Evolutionary conservation across 345 rosid species (phyloP), one percentile per base, ranked within the genome.

Genomic region (Nasturtium officinale): DNA sequence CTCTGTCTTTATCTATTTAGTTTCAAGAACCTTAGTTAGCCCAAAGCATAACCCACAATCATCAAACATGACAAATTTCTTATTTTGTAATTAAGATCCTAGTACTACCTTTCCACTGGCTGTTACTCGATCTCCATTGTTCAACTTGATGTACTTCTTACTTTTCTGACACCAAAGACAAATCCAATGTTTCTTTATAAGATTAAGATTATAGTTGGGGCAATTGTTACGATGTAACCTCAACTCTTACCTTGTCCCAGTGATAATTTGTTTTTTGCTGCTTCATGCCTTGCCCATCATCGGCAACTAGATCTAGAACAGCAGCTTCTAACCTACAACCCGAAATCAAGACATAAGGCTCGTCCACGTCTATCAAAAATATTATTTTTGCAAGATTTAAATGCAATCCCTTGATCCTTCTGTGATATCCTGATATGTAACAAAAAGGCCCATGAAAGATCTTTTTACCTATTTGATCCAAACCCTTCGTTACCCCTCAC

Each of bases 231-330:
- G 26, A 65, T 42, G 61, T 30, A 48, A 35, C 13, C 53, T 10
- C 40, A 65, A 29, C 23, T 20, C 21, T 69, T 80, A 95, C 99
- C 98, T 87, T 91, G 81, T 95, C 99, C 99, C 99, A 95, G 67
- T 95, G 99, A 72, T 73, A 88, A 66, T 71, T 71, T 23, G 87
- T 23, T 81, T 87, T 82, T 75, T 91, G 98, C 80, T 91, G 91
- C 79, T 86, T 86, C 81, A 90, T 73, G 53, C 96, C 98, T 64
- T 29, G 81, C 57, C 86, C 78, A 78, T 95, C 94, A 78, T 91
- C 99, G 60, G 96, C 99, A 71, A 95, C 96, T 50, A 95, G 90
- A 88, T 95, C 98, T 28, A 91, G 75, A 37, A 95, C 96, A 67
- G 98, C 97, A 79, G 83, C 63, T 32, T 91, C 97, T 86, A 95